Conservation (phyloP, 2,329 filamentous ascomycete species). For the Neofusicoccum laricinum region DNA sequence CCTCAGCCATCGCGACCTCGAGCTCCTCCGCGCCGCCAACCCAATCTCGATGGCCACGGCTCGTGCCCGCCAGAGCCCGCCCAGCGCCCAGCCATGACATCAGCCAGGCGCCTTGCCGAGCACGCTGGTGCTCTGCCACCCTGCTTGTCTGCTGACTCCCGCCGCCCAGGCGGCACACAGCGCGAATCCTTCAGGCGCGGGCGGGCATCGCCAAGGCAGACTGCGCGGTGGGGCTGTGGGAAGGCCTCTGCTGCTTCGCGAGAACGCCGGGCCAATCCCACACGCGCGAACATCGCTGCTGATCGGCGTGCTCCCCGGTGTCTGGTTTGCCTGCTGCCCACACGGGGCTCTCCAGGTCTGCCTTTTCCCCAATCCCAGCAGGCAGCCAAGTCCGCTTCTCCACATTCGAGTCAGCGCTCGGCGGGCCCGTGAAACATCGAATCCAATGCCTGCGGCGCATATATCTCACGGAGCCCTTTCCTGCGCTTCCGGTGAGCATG, state of each 20-base stretch:
- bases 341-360: background rate
- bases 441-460: background rate
- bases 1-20: background rate
- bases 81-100: background rate
- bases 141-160: slow-evolving; percentile 2
- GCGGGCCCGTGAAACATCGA: background rate
- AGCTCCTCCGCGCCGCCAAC: background rate
- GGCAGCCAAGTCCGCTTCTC: slow-evolving; percentile 2
- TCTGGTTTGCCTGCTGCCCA: slow-evolving; percentile 2
- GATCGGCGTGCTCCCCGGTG: background rate
- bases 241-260: background rate
- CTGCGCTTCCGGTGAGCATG: background rate
- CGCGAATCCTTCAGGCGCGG: slow-evolving; percentile 3
- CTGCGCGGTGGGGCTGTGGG: background rate
- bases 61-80: background rate
- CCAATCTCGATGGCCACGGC: background rate
- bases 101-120: background rate
- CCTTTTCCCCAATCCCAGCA: background rate
- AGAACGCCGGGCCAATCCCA: background rate
- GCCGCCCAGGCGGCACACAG: slow-evolving; percentile 3
- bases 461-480: background rate
- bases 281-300: background rate
- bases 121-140: background rate
- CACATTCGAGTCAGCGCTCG: slow-evolving; percentile 1
- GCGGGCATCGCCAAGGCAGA: slow-evolving; percentile 5